Percentiles rank a stretch among this genome's conserved stretches.
Evolutionary conservation across 1,284 basidiomycete species (phyloP).

Genomic region (Irpex sp.): DNA sequence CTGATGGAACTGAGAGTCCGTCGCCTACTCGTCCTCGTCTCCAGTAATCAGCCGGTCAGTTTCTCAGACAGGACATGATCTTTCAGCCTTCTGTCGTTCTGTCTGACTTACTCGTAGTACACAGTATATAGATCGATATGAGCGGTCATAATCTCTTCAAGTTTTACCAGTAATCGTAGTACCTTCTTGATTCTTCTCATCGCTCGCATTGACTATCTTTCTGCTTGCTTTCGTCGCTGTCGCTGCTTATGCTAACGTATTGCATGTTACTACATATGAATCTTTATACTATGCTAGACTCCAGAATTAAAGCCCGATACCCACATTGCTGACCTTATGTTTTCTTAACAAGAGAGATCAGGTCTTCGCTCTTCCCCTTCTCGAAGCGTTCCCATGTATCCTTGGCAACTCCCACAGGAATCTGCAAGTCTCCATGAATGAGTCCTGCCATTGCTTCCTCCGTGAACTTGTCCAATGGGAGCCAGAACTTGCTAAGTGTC

Average conservation of each 20-base stretch:
- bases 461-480: slow-evolving; percentile 54
- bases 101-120: not conserved
- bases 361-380: slow-evolving; percentile 25
- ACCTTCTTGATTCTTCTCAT: not conserved
- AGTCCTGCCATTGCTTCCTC: slow-evolving; percentile 45
- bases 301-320: not conserved
- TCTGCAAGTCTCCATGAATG: slow-evolving; percentile 38
- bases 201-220: not conserved
- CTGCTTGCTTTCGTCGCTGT: not conserved
- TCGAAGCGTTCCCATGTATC: slow-evolving; percentile 27
- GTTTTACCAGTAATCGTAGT: not conserved
- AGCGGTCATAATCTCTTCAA: not conserved
- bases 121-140: not conserved
- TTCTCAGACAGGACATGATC: not conserved
- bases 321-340: not conserved
- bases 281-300: not conserved
- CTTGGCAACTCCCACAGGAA: slow-evolving; percentile 31
- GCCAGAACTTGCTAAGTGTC: slow-evolving; percentile 49
- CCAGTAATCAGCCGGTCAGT: not conserved
- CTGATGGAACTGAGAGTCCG: not conserved
- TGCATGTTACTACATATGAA: not conserved
- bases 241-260: not conserved
- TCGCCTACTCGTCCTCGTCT: not conserved
- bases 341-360: not conserved
- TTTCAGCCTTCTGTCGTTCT: not conserved